Evolutionary conservation across 202 grass and related monocot genomes (phyloP).

Genomic region (Panicum virgatum): DNA sequence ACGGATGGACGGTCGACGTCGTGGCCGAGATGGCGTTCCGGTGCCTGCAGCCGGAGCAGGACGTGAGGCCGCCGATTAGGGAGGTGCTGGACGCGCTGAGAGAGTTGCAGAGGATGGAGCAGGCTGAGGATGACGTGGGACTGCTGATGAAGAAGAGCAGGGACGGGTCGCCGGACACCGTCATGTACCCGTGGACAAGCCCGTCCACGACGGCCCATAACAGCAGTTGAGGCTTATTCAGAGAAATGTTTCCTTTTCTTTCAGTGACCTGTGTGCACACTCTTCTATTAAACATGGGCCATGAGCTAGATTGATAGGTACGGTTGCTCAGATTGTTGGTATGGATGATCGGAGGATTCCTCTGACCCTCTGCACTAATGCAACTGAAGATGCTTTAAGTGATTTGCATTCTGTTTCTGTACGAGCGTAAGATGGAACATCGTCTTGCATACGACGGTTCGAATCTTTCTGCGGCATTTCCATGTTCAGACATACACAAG

Average conservation of each 20-base stretch:
- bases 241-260: not conserved
- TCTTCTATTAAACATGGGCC: no score
- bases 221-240: conserved; percentile 23
- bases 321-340: not conserved
- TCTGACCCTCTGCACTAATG: no score
- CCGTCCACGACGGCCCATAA: conserved; percentile 33
- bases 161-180: conserved; percentile 45
- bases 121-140: not conserved
- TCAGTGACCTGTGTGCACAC: not conserved
- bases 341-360: not conserved
- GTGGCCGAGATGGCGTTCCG: conserved; percentile 59
- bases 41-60: conserved; percentile 64
- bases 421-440: not conserved
- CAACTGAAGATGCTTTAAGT: no score
- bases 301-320: no score
- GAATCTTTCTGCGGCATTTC: not conserved
- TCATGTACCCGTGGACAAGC: conserved; percentile 51
- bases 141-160: conserved; percentile 30
- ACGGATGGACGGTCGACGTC: conserved; percentile 32
- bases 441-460: not conserved
- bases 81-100: conserved; percentile 47
- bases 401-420: not conserved
- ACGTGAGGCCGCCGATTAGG: conserved; percentile 47
- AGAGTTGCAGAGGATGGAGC: conserved; percentile 11
- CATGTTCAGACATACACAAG: no score